phyloP scores from a whole-genome alignment of 768 basidiomycete genomes.

The Lentinula detonsa region DNA sequence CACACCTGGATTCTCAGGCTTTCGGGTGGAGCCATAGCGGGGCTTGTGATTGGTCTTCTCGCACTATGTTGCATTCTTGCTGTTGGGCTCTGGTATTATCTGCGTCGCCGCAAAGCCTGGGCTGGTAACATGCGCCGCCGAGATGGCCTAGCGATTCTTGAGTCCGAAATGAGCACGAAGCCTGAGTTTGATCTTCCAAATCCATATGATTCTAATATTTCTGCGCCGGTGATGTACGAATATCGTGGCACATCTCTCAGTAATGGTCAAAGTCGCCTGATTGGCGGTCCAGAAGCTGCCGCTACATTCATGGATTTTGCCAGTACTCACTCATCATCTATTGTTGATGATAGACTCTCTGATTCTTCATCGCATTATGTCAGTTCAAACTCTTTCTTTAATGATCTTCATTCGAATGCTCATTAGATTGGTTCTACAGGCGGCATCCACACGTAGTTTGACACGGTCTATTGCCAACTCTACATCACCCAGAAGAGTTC shows the following conservation, averaged over 20 bases:
- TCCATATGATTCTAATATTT: neutral
- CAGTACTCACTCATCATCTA: neutral
- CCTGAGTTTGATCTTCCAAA: neutral
- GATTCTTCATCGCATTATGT: neutral
- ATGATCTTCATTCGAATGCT: neutral
- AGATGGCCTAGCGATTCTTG: neutral
- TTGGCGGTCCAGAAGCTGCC: neutral
- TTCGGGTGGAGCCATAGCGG: conserved; percentile 12
- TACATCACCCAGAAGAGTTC: conserved; percentile 8
- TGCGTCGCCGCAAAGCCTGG: conserved; percentile 9
- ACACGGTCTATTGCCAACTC: neutral
- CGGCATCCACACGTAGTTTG: neutral
- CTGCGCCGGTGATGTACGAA: conserved; percentile 1
- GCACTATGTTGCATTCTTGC: conserved; percentile 8
- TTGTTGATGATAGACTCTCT: neutral
- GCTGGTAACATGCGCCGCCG: neutral
- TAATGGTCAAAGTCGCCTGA: neutral
- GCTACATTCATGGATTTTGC: neutral
- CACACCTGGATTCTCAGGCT: neutral
- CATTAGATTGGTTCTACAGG: neutral
- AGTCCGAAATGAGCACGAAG: neutral
- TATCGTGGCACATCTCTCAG: neutral
- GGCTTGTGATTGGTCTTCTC: conserved; percentile 15
- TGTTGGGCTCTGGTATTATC: conserved; percentile 10
- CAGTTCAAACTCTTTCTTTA: neutral